These are phyloP conservation scores for Crassisporium funariophilum DNA, from an alignment of 768 basidiomycete species.

Conservation along the genomic window DNA sequence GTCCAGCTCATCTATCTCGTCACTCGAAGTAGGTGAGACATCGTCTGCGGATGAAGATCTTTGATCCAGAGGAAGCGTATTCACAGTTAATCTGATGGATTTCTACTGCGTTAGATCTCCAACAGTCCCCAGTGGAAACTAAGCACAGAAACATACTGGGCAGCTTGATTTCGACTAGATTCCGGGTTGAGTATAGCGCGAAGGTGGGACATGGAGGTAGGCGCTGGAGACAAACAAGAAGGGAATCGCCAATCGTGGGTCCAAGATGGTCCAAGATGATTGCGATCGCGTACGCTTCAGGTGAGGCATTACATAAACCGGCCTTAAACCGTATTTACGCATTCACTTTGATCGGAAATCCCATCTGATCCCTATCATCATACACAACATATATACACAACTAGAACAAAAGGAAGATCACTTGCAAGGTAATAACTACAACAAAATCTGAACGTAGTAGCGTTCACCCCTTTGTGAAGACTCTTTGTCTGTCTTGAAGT, in stretches of 20 bases:
- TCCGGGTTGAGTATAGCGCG: slow-evolving; percentile 60
- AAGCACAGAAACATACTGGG: slow-evolving; percentile 39
- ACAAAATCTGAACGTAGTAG: too few relatives aligned
- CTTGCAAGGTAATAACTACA: slow-evolving; percentile 14
- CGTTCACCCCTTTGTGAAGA: too few relatives aligned
- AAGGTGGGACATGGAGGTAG: slow-evolving; percentile 55
- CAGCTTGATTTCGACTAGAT: slow-evolving; percentile 35
- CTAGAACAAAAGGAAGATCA: slow-evolving; percentile 11
- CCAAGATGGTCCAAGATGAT: slow-evolving; percentile 34
- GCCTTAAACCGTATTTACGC: slow-evolving; percentile 19
- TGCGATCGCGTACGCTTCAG: slow-evolving; percentile 24
- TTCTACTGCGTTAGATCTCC: slow-evolving; percentile 20
- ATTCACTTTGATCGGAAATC: slow-evolving; percentile 19
- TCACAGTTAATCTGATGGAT: slow-evolving; percentile 20
- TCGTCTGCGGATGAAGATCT: slow-evolving; percentile 26
- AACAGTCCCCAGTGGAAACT: slow-evolving; percentile 9
- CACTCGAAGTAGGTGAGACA: slow-evolving; percentile 24
- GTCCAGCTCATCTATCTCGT: slow-evolving; percentile 30
- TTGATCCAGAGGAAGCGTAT: slow-evolving; percentile 17
- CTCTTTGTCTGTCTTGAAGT: too few relatives aligned
- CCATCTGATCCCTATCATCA: slow-evolving; percentile 13
- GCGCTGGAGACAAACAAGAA: slow-evolving; percentile 28
- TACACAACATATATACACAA: slow-evolving; percentile 12
- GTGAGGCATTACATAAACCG: slow-evolving; percentile 26
- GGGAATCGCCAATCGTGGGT: slow-evolving; percentile 33